Percentiles rank a stretch among this genome's conserved stretches.
Evolutionary conservation across 805 yeast genomes (phyloP).

Genomic region (Saccharomycopsis fibuligera): DNA sequence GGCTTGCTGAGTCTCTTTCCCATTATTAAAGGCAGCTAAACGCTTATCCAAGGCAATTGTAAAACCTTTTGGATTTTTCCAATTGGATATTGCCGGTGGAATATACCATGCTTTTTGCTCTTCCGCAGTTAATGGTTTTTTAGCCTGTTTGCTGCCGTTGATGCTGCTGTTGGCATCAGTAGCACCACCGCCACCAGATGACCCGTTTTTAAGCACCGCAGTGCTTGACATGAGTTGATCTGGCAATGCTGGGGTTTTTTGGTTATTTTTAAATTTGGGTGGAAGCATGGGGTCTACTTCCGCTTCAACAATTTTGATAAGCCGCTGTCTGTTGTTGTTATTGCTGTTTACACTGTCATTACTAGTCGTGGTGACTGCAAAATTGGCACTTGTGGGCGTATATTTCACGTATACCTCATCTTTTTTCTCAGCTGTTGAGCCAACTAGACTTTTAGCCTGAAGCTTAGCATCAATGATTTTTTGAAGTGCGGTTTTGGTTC

Average conservation of each 20-base stretch:
- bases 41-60: constrained; percentile 77
- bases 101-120: constrained; percentile 80
- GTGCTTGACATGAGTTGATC: constrained; percentile 30
- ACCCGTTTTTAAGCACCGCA: constrained; percentile 77
- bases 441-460: neutral
- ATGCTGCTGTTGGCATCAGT: constrained; percentile 7
- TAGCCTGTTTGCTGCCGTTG: constrained; percentile 40
- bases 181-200: constrained; percentile 51
- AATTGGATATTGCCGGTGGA: constrained; percentile 87
- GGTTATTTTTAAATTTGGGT: constrained; percentile 61
- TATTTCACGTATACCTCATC: constrained; percentile 14
- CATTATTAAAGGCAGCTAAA: constrained; percentile 47
- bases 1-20: constrained; percentile 30
- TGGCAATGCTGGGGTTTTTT: constrained; percentile 63
- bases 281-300: constrained; percentile 85
- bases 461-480: constrained; percentile 6
- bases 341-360: neutral
- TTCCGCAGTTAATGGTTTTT: constrained; percentile 48
- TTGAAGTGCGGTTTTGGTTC: constrained; percentile 12
- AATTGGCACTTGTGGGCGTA: constrained; percentile 6
- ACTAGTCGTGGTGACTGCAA: neutral
- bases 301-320: constrained; percentile 59
- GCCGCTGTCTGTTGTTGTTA: constrained; percentile 28
- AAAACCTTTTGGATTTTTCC: constrained; percentile 92
- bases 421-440: neutral